These are phyloP conservation scores for Saccharomyces hybrid DNA, from an alignment of 1,139 yeast genomes.

Conservation along the genomic window DNA sequence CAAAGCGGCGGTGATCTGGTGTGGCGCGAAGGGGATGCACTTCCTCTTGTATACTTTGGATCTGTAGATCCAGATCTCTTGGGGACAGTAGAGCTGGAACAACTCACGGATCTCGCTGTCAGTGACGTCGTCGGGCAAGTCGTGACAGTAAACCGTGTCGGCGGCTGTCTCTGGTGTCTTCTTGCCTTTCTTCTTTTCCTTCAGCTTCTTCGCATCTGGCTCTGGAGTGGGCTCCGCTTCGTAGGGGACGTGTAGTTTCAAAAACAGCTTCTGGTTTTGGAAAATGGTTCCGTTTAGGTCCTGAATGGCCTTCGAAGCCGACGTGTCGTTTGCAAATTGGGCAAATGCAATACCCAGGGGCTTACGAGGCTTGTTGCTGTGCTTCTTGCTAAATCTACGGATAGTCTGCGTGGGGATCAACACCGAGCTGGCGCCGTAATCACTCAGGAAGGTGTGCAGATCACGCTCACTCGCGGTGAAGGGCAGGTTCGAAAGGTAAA, in stretches of 20 bases:
- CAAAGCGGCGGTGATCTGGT: conserved; percentile 42
- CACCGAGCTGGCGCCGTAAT: conserved; percentile 34
- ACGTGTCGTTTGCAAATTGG: conserved; percentile 45
- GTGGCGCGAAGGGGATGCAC: conserved; percentile 28
- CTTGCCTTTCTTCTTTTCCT: background rate
- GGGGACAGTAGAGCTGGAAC: conserved; percentile 41
- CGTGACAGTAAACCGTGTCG: conserved; percentile 48
- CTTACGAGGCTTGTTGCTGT: conserved; percentile 35
- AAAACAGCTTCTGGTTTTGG: conserved; percentile 36
- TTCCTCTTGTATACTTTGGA: conserved; percentile 27
- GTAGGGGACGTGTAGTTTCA: conserved; percentile 39
- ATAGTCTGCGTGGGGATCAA: conserved; percentile 50
- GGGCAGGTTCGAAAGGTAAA: conserved; percentile 47
- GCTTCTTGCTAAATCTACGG: conserved; percentile 37
- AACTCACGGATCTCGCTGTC: conserved; percentile 39
- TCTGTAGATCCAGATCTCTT: conserved; percentile 42
- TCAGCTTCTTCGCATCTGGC: conserved; percentile 1
- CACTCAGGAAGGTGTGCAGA: conserved; percentile 38
- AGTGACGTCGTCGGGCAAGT: conserved; percentile 37
- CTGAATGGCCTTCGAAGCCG: conserved; percentile 41
- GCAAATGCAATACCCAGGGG: conserved; percentile 63
- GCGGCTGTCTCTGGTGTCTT: background rate
- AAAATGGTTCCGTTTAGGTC: conserved; percentile 38
- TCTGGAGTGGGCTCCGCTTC: conserved; percentile 26
- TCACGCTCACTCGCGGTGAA: conserved; percentile 48